Evolutionary conservation across 495 filamentous ascomycete genomes (phyloP).

Genomic region (Rhizodiscina lignyota): DNA sequence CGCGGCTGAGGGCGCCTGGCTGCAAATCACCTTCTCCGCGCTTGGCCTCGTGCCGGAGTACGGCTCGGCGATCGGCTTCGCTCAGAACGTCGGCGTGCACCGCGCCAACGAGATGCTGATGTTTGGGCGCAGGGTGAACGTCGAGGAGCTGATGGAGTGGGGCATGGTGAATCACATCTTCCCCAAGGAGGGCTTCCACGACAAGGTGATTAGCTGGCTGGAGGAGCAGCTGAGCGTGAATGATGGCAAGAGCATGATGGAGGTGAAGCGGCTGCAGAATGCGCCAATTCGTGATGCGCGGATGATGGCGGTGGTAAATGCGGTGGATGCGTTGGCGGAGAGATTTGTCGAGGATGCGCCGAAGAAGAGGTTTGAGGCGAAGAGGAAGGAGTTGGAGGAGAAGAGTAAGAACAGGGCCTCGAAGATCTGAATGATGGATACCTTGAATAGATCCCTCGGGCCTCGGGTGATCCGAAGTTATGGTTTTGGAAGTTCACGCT

Average conservation of each 20-base stretch:
- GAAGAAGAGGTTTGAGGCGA: constrained; percentile 15
- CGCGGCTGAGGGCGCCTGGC: constrained; percentile 12
- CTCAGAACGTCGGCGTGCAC: constrained; percentile 17
- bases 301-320: constrained; percentile 15
- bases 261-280: constrained; percentile 23
- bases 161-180: constrained; percentile 18
- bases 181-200: constrained; percentile 10
- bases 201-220: constrained; percentile 13
- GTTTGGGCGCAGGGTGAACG: constrained; percentile 17
- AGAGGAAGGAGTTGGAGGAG: constrained; percentile 14
- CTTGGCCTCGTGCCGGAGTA: constrained; percentile 19
- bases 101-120: constrained; percentile 22
- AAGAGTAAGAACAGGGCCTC: too few relatives aligned
- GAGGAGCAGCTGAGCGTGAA: constrained; percentile 14
- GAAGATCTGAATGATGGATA: too few relatives aligned
- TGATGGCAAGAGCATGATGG: constrained; percentile 23
- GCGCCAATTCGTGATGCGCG: constrained; percentile 12
- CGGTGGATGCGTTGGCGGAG: constrained; percentile 19
- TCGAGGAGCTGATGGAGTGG: constrained; percentile 7
- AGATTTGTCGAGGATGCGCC: constrained; percentile 21
- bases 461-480: too few relatives aligned
- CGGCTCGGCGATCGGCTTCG: constrained; percentile 17
- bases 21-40: constrained; percentile 18
- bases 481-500: too few relatives aligned
- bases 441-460: too few relatives aligned